phyloP scores from a whole-genome alignment of 805 yeast genomes.

The Cephaloascus albidus region DNA sequence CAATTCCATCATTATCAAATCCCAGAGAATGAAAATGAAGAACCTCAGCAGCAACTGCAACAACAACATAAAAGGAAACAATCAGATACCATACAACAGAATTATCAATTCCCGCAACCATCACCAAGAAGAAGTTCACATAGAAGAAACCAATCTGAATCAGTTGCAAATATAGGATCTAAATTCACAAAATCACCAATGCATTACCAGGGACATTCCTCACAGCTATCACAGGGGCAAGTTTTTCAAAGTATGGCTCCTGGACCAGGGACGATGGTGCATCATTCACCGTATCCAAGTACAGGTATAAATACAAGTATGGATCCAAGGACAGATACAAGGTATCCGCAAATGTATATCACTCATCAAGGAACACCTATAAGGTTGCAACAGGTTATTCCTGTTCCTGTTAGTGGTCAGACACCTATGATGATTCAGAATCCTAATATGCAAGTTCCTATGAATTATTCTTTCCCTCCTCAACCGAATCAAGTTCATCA shows the following conservation, averaged over 20 bases:
- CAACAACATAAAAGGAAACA: conserved; percentile 3
- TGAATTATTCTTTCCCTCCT: neutral
- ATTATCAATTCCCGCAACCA: conserved; percentile 1
- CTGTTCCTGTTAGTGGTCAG: no score
- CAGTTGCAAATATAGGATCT: conserved; percentile 8
- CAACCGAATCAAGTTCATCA: neutral
- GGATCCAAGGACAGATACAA: neutral
- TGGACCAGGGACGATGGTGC: no score
- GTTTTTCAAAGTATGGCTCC: no score
- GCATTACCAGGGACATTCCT: neutral
- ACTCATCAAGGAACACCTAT: neutral
- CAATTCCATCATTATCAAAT: conserved; percentile 18
- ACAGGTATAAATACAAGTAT: neutral
- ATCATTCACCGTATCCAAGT: neutral
- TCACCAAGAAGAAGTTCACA: conserved; percentile 4
- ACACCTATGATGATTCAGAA: no score
- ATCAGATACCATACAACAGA: conserved; percentile 1
- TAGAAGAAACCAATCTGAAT: conserved; percentile 17
- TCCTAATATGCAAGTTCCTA: neutral
- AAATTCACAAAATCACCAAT: conserved; percentile 7
- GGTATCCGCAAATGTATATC: neutral
- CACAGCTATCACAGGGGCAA: neutral
- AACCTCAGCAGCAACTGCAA: neutral
- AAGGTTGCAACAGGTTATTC: neutral
- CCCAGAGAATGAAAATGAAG: conserved; percentile 7